Evolutionary conservation across 2,329 filamentous ascomycete species (phyloP).

Genomic region (Aurifilum marmelostoma): DNA sequence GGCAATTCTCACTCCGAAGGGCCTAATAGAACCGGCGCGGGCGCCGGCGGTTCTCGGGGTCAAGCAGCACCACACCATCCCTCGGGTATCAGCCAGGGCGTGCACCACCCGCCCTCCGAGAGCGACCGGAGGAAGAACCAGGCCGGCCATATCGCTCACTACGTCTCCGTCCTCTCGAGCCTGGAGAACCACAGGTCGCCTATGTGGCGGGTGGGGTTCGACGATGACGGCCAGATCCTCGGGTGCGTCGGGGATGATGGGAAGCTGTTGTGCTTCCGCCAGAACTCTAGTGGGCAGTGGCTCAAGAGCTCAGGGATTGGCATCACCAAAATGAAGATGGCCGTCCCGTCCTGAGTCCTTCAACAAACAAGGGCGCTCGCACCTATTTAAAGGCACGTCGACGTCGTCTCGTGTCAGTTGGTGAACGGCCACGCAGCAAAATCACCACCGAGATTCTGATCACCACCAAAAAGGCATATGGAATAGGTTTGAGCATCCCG

Average conservation of each 20-base stretch:
- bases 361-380: background rate
- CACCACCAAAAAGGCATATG: background rate
- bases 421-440: background rate
- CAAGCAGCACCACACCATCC: conserved; percentile 40
- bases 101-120: conserved; percentile 52
- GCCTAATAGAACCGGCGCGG: conserved; percentile 25
- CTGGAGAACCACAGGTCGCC: conserved; percentile 70
- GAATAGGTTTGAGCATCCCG: background rate
- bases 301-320: conserved; percentile 63
- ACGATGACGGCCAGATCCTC: conserved; percentile 70
- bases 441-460: background rate
- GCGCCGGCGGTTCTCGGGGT: conserved; percentile 9
- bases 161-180: conserved; percentile 64
- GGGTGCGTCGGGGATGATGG: conserved; percentile 79
- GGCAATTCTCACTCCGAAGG: conserved; percentile 33
- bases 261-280: conserved; percentile 63
- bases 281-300: conserved; percentile 61
- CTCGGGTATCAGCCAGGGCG: conserved; percentile 56
- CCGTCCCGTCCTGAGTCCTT: conserved; percentile 42
- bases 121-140: conserved; percentile 57
- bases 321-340: conserved; percentile 60
- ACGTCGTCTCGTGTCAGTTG: background rate
- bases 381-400: background rate
- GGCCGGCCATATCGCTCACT: conserved; percentile 69
- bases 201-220: conserved; percentile 76